A percentile compares a stretch with the other conserved stretches of the same genome.
phyloP scores from a whole-genome alignment of 179 eudicot species.

The Gypsophila paniculata region DNA sequence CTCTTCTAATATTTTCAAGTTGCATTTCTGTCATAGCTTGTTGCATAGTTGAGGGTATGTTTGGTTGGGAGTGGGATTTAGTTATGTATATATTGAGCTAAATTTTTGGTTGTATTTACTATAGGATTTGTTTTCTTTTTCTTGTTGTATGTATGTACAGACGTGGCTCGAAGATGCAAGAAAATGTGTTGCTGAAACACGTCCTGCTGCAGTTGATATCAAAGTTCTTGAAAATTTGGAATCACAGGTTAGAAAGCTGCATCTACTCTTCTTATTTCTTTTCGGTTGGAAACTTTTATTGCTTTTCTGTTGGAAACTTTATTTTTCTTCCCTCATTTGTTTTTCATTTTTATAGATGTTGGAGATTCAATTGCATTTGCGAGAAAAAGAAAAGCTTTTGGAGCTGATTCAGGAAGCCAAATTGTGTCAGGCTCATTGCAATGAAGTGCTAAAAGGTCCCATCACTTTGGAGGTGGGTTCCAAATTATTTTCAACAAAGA shows the following conservation, averaged over 20 bases:
- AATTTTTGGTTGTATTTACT: constrained; percentile 9
- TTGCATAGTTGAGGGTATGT: not conserved
- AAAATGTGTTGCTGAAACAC: constrained; percentile 53
- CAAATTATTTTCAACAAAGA: not conserved
- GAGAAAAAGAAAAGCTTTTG: constrained; percentile 62
- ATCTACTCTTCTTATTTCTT: constrained; percentile 7
- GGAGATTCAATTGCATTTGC: constrained; percentile 54
- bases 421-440: constrained; percentile 57
- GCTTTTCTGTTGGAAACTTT: not conserved
- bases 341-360: constrained; percentile 40
- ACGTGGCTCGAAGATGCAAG: constrained; percentile 56
- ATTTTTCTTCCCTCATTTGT: constrained; percentile 14
- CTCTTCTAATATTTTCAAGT: constrained; percentile 3
- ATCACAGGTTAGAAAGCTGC: constrained; percentile 49
- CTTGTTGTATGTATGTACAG: constrained; percentile 32
- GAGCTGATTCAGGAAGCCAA: constrained; percentile 51
- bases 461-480: constrained; percentile 54
- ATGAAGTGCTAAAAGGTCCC: constrained; percentile 55
- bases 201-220: constrained; percentile 56
- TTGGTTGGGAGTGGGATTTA: not conserved
- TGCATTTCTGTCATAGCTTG: constrained; percentile 2
- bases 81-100: not conserved
- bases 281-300: not conserved
- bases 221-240: constrained; percentile 56
- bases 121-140: not conserved